Percentiles rank a stretch among this genome's conserved stretches.
phyloP scores from a whole-genome alignment of 129 eudicot species.

The Centella asiatica region DNA sequence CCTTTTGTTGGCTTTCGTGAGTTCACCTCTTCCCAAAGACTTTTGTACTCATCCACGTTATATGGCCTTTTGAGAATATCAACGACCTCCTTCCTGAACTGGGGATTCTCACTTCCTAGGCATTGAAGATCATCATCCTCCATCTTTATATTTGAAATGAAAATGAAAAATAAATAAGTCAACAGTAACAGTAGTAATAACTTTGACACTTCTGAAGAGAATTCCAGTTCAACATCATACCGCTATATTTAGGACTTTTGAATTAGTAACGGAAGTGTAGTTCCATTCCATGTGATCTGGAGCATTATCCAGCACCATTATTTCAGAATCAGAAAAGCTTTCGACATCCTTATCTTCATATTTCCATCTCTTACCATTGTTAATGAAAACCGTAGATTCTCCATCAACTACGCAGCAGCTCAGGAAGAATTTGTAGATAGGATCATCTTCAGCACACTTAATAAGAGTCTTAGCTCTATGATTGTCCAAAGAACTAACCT shows the following conservation, averaged over 20 bases:
- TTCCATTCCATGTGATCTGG: constrained; percentile 5
- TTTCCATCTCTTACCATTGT: neutral
- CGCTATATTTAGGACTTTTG: neutral
- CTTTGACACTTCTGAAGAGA: neutral
- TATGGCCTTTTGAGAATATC: neutral
- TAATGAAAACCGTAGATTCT: neutral
- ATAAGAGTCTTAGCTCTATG: no score
- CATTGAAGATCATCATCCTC: constrained; percentile 3
- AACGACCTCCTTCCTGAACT: constrained; percentile 5
- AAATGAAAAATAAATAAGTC: neutral
- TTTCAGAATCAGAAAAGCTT: constrained; percentile 2
- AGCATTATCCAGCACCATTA: neutral
- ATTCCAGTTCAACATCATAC: neutral
- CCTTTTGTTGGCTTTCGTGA: constrained; percentile 3
- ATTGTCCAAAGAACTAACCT: neutral
- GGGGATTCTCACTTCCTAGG: constrained; percentile 7
- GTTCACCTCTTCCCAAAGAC: neutral
- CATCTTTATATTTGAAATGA: neutral
- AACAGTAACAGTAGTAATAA: neutral
- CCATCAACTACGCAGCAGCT: neutral
- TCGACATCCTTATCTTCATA: neutral
- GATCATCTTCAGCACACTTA: neutral
- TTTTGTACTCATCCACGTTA: neutral
- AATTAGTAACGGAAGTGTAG: neutral
- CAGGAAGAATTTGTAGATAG: neutral